A percentile compares a stretch with the other conserved stretches of the same genome.
These are phyloP conservation scores for Plantago coronopus DNA, from an alignment of 305 asterid species.

Conservation along the genomic window DNA sequence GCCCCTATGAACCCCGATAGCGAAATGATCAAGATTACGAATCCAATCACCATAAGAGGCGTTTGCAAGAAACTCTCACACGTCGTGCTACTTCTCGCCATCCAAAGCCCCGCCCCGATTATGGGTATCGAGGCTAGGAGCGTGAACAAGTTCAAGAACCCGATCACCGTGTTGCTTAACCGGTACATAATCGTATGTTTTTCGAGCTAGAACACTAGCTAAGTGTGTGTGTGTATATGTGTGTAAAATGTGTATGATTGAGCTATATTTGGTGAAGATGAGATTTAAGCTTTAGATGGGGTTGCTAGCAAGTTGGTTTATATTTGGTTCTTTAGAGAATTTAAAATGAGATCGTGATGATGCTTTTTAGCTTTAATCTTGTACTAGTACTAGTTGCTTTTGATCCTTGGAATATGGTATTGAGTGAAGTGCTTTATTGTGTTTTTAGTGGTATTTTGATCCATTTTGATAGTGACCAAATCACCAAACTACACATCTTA, in stretches of 20 bases:
- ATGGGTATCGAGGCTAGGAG: constrained; percentile 91
- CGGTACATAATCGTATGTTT: constrained; percentile 42
- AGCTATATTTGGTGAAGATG: background rate
- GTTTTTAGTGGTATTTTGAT: constrained; percentile 20
- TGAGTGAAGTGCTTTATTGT: constrained; percentile 24
- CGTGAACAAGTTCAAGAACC: constrained; percentile 82
- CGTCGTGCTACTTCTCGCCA: constrained; percentile 76
- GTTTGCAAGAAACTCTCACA: constrained; percentile 88
- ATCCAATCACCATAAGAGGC: constrained; percentile 74
- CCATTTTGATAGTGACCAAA: constrained; percentile 29
- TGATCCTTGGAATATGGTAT: constrained; percentile 31
- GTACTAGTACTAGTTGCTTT: constrained; percentile 30
- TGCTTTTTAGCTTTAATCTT: constrained; percentile 24
- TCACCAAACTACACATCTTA: constrained; percentile 40
- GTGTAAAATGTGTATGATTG: background rate
- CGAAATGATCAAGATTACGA: constrained; percentile 62
- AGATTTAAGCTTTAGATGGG: constrained; percentile 5
- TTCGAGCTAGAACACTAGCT: background rate
- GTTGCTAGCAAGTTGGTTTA: constrained; percentile 18
- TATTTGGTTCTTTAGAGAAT: constrained; percentile 19
- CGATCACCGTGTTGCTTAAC: constrained; percentile 85
- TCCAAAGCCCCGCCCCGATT: constrained; percentile 91
- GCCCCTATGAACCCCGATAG: constrained; percentile 91
- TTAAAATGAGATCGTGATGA: constrained; percentile 15
- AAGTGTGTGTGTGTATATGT: constrained; percentile 8